Percentiles rank a stretch among this genome's conserved stretches.
Evolutionary conservation across 768 basidiomycete genomes (phyloP).

Genomic region (Amyloporia xantha): DNA sequence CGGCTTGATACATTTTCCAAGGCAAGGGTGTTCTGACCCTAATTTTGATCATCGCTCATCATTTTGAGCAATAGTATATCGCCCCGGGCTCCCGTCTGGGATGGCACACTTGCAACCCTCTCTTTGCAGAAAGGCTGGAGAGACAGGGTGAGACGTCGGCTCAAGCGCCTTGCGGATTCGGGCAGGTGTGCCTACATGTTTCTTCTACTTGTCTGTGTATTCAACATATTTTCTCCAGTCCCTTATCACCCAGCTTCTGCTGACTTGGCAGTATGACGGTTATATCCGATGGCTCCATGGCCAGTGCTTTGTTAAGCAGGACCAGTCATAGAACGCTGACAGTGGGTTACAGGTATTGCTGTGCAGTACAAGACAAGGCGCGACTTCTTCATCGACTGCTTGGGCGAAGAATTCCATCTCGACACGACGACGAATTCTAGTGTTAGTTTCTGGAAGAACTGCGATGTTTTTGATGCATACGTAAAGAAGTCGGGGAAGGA

Average conservation of each 20-base stretch:
- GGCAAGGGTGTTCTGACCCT: too few species aligned
- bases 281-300: constrained; percentile 78
- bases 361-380: constrained; percentile 52
- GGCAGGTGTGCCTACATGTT: constrained; percentile 36
- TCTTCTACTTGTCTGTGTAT: not conserved
- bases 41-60: too few species aligned
- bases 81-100: constrained; percentile 74
- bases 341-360: constrained; percentile 35
- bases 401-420: constrained; percentile 59
- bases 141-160: constrained; percentile 62
- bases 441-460: constrained; percentile 25
- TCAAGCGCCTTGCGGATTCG: constrained; percentile 68
- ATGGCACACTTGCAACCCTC: constrained; percentile 71
- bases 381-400: constrained; percentile 56
- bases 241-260: constrained; percentile 53
- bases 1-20: constrained; percentile 79
- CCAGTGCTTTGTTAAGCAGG: constrained; percentile 10
- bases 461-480: constrained; percentile 40
- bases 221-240: constrained; percentile 25
- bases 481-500: constrained; percentile 24
- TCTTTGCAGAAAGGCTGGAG: constrained; percentile 72
- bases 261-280: constrained; percentile 62
- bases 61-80: constrained; percentile 55
- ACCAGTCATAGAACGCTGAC: not conserved
- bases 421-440: constrained; percentile 22